Percentiles rank a stretch among this genome's conserved stretches.
phyloP scores from a whole-genome alignment of 2,329 filamentous ascomycete genomes.

The Alternaria sp. region DNA sequence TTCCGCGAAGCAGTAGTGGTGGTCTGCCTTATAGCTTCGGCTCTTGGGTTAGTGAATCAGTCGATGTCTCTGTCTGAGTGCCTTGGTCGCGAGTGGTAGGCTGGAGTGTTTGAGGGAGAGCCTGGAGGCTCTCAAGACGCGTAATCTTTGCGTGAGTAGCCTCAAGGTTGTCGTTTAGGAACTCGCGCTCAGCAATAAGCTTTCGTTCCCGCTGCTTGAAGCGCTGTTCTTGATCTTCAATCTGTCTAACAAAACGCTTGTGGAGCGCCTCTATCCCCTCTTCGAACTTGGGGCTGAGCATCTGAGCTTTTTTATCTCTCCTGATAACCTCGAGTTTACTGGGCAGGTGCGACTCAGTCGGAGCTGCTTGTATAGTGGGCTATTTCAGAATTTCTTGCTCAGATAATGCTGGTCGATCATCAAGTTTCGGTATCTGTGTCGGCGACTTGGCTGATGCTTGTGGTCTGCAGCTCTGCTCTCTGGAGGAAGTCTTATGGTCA shows the following conservation, averaged over 20 bases:
- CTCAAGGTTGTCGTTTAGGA: conserved; percentile 99
- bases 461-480: neutral
- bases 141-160: conserved; percentile 93
- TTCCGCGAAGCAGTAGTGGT: neutral
- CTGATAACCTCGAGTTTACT: neutral
- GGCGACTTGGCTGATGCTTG: neutral
- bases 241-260: conserved; percentile 99
- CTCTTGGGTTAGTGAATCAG: neutral
- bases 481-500: neutral
- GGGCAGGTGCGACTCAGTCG: neutral
- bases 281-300: conserved; percentile 85
- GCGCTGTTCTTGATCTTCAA: conserved; percentile 99
- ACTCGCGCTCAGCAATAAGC: conserved; percentile 97
- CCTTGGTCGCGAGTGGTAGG: neutral
- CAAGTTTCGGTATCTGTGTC: neutral
- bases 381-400: neutral
- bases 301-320: neutral
- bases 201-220: conserved; percentile 99
- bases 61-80: neutral
- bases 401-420: neutral
- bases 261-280: conserved; percentile 98
- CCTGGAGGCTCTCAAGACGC: conserved; percentile 72
- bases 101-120: conserved; percentile 27
- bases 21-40: neutral
- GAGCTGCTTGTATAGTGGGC: neutral